Base-by-base conservation (phyloP, 2,329 filamentous ascomycete species). In the Ceratocystis huliohia region DNA sequence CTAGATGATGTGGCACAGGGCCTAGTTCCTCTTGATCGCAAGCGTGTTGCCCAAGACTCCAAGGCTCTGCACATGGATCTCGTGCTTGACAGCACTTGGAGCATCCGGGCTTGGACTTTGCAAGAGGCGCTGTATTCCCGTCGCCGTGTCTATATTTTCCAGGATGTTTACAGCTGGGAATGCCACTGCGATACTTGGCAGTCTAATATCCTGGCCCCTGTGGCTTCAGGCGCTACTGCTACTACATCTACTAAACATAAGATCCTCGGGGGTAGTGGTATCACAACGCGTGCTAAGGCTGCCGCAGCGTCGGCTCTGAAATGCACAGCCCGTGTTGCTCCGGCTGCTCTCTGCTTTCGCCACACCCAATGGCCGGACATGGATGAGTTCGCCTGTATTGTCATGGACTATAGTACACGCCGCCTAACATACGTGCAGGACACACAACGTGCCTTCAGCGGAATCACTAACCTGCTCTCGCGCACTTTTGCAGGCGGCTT, bases 161-260 rank as follows among this genome's bases (percentile, higher is more conserved):
- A 77, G 37, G 76, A 79, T 25, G 67, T 72, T 7, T 72, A 78
- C 13, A 77, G 76, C 1, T 79, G 78, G 78, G 76, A 79, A 67
- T 79, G 78, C 63, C 78, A 79, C 69, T 79, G 78, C 71, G 75
- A 78, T 44, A 70, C 74, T 3, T 79, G 77, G 76, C 74, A 78
- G 65, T 69, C 67, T 41, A 63, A 69, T 37, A 3, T 67, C 59
- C 17, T 68, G 22, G 67, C 44, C 3, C 61, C 62, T 28, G 41
- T 25, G 5, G 13, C 65, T 45, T 25, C 28, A n/a, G 53, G 25
- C 17, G 13, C 28, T 10, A 33, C 28, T 25, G 28, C 28, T 30
- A 25, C 53, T 30, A 33, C 33, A 30, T 59, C 53, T 22, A 63
- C 63, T n/a, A 70, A 70, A 65, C 66, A 69, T 53, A 69, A 67